Conservation (phyloP, 2,329 filamentous ascomycete species). For the Aphanoascus verrucosus region DNA sequence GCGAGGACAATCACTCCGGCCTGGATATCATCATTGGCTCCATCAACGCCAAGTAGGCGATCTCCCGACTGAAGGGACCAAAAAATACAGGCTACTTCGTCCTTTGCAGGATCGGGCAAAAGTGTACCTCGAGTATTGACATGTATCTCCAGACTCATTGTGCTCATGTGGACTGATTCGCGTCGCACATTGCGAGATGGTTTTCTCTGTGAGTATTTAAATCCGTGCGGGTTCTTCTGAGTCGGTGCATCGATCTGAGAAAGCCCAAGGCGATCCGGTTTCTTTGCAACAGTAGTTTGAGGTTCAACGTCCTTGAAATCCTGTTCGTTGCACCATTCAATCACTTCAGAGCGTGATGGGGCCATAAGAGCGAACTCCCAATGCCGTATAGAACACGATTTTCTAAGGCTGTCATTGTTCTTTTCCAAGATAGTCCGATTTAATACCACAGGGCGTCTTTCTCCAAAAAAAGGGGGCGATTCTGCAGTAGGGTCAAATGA, state of each 20-base stretch:
- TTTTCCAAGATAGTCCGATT: slow-evolving; percentile 45
- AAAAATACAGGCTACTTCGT: slow-evolving; percentile 79
- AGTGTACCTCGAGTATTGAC: slow-evolving; percentile 74
- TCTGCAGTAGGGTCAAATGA: slow-evolving; percentile 58
- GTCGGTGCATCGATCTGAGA: slow-evolving; percentile 88
- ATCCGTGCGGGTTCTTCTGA: slow-evolving; percentile 67
- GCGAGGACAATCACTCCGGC: slow-evolving; percentile 66
- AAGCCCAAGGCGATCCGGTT: slow-evolving; percentile 29
- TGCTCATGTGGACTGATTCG: slow-evolving; percentile 89
- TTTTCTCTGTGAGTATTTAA: slow-evolving; percentile 72
- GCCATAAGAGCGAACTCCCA: slow-evolving; percentile 70
- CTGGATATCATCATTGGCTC: slow-evolving; percentile 41
- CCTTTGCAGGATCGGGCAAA: slow-evolving; percentile 78
- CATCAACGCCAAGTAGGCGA: slow-evolving; percentile 40
- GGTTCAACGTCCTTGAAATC: slow-evolving; percentile 20
- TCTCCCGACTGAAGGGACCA: slow-evolving; percentile 80
- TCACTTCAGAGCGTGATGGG: slow-evolving; percentile 59
- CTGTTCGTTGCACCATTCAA: slow-evolving; percentile 51
- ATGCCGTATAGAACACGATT: slow-evolving; percentile 50
- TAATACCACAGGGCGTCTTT: slow-evolving; percentile 38
- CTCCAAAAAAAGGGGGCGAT: slow-evolving; percentile 46
- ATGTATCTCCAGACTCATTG: slow-evolving; percentile 87
- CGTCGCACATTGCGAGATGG: slow-evolving; percentile 67
- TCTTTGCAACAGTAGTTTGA: not conserved
- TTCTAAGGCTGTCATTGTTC: slow-evolving; percentile 43